Conservation (phyloP, 176 grass and related monocot species). For the Pontederia crassipes region DNA sequence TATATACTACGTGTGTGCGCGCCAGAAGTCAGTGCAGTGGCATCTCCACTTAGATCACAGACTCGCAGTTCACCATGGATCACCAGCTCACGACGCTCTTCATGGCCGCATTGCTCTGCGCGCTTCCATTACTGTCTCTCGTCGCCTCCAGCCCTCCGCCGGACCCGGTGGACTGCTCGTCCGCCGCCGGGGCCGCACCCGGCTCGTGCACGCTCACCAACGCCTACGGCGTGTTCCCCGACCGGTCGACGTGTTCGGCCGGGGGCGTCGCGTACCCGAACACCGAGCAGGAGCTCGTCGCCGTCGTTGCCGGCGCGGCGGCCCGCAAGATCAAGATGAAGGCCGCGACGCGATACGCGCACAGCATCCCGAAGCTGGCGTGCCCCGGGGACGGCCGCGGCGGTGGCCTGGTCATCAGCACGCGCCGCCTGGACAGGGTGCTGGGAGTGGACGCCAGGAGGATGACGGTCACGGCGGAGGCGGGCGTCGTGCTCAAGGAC, state of each 20-base stretch:
- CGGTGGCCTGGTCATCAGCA: constrained; percentile 27
- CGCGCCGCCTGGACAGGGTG: constrained; percentile 18
- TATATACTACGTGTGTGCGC: too few relatives aligned
- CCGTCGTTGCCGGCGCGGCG: constrained; percentile 26
- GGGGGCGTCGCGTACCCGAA: constrained; percentile 29
- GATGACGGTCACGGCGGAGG: constrained; percentile 31
- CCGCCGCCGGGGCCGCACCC: not conserved
- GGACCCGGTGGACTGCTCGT: constrained; percentile 19
- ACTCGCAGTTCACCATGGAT: too few relatives aligned
- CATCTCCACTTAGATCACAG: too few relatives aligned
- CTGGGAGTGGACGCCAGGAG: constrained; percentile 5
- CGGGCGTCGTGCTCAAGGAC: constrained; percentile 27
- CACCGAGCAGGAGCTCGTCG: constrained; percentile 33
- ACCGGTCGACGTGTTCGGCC: constrained; percentile 38
- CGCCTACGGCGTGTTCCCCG: constrained; percentile 51
- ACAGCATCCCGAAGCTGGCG: constrained; percentile 56
- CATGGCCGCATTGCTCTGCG: too few relatives aligned
- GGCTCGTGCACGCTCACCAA: constrained; percentile 42
- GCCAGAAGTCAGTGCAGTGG: too few relatives aligned
- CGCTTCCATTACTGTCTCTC: not conserved
- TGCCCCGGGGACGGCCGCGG: constrained; percentile 34
- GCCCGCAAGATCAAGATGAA: constrained; percentile 30
- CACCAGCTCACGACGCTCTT: too few relatives aligned
- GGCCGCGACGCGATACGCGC: constrained; percentile 33
- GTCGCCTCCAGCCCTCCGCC: constrained; percentile 20